Evolutionary conservation across 306 rosid genomes (phyloP), one percentile per base, ranked within the genome.

Genomic region (Carpinus fangiana): DNA sequence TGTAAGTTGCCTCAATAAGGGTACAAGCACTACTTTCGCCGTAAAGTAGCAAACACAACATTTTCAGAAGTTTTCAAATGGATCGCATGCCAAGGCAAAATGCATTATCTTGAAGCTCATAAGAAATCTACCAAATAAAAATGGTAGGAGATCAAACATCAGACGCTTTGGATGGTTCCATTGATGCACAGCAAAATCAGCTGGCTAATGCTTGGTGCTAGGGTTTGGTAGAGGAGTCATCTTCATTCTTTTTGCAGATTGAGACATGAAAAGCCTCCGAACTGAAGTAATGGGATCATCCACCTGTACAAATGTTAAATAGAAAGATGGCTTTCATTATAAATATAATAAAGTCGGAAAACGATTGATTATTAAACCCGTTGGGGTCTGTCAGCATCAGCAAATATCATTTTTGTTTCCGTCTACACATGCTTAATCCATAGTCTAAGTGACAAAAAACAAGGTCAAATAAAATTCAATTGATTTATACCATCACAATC

Each of bases 211-310:
- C 73, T 80, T 70, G 52, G 80, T 34, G 78, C 55, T 82, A 45
- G 62, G 82, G 65, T 66, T 78, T 48, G 89, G 62, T 59, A 51
- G 73, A 69, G 78, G 84, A 80, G 84, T 75, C 4, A 50, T 80
- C 88, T 90, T 95, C 82, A 43, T 61, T 86, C 87, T 90, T 80
- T 87, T 93, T 0, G 82, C 83, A 38, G 98, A 80, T 57, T 96
- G 92, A 85, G 93, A 90, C 84, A 21, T 86, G 88, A 93, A 93
- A 74, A 96, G 93, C 73, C 83, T 89, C 72, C 93, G 86, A 46
- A 91, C 89, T 1, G 98, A 93, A 76, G 87, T 82, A 7, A 95
- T 54, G 5, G 99, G 99, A 81, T 93, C 97, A 75, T 93, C 93
- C 13, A 93, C 97, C 99, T 95, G 94, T 83, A 90, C 43, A 72